Evolutionary conservation across 2,329 filamentous ascomycete species (phyloP), one percentile per base, ranked within the genome.

Genomic region (Venturiaceae sp.): DNA sequence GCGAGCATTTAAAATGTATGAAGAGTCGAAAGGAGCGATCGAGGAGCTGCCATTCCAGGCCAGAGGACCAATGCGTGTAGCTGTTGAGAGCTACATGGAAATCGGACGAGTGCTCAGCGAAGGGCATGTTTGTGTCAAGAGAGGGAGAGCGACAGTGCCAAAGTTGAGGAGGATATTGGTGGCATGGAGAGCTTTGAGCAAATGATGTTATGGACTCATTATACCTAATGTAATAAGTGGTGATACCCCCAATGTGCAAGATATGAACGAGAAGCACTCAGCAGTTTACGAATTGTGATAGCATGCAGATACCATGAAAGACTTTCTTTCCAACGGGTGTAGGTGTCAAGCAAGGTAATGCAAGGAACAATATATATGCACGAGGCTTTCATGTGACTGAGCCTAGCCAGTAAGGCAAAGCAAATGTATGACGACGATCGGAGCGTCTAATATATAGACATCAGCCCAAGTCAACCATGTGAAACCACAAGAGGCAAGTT

Each of bases 71-170:
- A 82, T 89, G 67, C 75, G 83, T 13, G 85, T 88, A 5, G 85
- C 85, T 0, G 84, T 89, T 0, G 85, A 89, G 69, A 88, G 84
- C 62, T 89, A 90, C 66, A 86, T 90, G 81, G 85, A 88, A 67
- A 90, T 90, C 66, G 86, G 84, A 14, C 72, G 84, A 44, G 81
- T 85, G n/a, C 66, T 88, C 28, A 70, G 74, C 58, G 73, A 78
- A 58, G 68, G 74, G 21, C 71, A 74, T 8, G 76, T 75, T 60
- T 63, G 68, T 32, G 69, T 77, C 3, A 77, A 74, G 59, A 72
- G 69, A 36, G 75, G 75, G 5, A 66, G 71, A 50, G 76, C 76
- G 14, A 79, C 76, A 16, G 77, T 80, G 53, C 74, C 76, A 6
- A 72, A 68, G 60, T 69, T 68, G 68, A 71, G 74, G 64, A 75